Percentiles rank a stretch among this genome's conserved stretches.
Conservation (phyloP, 805 yeast species). For the Lachancea mirantina region DNA sequence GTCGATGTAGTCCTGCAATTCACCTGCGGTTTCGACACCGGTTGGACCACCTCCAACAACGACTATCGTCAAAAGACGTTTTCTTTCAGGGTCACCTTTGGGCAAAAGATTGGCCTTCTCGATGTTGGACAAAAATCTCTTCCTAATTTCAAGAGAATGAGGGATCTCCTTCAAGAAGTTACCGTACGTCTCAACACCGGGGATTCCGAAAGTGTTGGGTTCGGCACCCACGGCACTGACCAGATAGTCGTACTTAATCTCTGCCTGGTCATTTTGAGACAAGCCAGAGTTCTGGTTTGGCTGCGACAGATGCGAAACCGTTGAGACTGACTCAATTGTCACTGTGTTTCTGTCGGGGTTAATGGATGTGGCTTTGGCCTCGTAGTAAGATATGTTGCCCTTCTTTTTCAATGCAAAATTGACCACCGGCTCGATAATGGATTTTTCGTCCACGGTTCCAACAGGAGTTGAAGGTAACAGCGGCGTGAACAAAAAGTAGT, state of each 20-base stretch:
- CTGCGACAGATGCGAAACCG: constrained; percentile 25
- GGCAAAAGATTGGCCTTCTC: constrained; percentile 86
- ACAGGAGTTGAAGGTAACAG: constrained; percentile 89
- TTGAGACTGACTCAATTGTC: constrained; percentile 44
- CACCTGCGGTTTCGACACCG: constrained; percentile 96
- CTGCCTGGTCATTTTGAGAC: constrained; percentile 35
- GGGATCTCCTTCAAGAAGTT: constrained; percentile 83
- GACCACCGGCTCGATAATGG: constrained; percentile 91
- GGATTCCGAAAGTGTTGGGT: constrained; percentile 88
- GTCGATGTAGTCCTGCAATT: constrained; percentile 86
- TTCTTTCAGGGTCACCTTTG: constrained; percentile 70
- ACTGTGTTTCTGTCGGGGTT: constrained; percentile 69
- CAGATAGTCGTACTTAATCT: constrained; percentile 68
- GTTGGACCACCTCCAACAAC: constrained; percentile 99
- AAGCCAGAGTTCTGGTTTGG: constrained; percentile 32
- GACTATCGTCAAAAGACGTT: constrained; percentile 75
- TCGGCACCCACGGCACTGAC: constrained; percentile 91
- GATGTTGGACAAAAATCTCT: constrained; percentile 73
- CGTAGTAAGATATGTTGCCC: constrained; percentile 75
- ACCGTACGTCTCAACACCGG: constrained; percentile 82
- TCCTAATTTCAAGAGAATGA: constrained; percentile 77
- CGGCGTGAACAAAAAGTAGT: constrained; percentile 90
- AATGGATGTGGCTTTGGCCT: constrained; percentile 82
- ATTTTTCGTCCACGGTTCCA: constrained; percentile 83
- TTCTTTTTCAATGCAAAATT: constrained; percentile 71